Base-by-base conservation (phyloP, 805 yeast genomes). In the Dipodascopsis uninucleata region DNA sequence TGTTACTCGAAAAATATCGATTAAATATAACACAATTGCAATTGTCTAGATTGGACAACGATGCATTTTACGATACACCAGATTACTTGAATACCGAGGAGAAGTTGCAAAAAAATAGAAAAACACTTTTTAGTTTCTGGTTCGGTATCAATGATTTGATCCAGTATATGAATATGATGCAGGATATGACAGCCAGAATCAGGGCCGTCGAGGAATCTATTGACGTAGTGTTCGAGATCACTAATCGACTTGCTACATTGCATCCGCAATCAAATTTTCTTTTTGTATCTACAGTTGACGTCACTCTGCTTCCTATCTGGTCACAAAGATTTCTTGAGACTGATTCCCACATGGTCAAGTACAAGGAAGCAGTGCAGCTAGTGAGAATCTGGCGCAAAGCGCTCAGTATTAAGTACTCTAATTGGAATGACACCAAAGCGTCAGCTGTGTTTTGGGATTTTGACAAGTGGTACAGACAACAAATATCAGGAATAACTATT, bases 61-160 rank as follows among this genome's bases (percentile, higher is more conserved):
- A n/a, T n/a, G n/a, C n/a, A n/a, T n/a, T n/a, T n/a, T n/a, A n/a
- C n/a, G n/a, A n/a, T n/a, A n/a, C n/a, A n/a, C n/a, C n/a, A n/a
- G n/a, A n/a, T n/a, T n/a, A n/a, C n/a, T n/a, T n/a, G n/a, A n/a
- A n/a, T n/a, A n/a, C n/a, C n/a, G n/a, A n/a, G n/a, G n/a, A 18
- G 8, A 16, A 29, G 24, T 22, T 36, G 28, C 36, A 14, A 3
- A 28, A 38, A 10, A 46, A 46, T 35, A 32, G 47, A 21, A 32
- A 39, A 17, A 48, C 49, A 12, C 33, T 50, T 12, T 43, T 43
- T 22, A 26, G 43, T 3, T 48, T 45, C 28, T 50, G 28, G 33
- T 50, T 48, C 18, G 52, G 52, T 18, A 50, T 50, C 28, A 50
- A 50, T 25, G 55, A 50, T 31, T 14, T 50, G 12, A 33, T 48